Evolutionary conservation across 768 basidiomycete genomes (phyloP), one percentile per base, ranked within the genome.

Genomic region (Boletus patriciae): DNA sequence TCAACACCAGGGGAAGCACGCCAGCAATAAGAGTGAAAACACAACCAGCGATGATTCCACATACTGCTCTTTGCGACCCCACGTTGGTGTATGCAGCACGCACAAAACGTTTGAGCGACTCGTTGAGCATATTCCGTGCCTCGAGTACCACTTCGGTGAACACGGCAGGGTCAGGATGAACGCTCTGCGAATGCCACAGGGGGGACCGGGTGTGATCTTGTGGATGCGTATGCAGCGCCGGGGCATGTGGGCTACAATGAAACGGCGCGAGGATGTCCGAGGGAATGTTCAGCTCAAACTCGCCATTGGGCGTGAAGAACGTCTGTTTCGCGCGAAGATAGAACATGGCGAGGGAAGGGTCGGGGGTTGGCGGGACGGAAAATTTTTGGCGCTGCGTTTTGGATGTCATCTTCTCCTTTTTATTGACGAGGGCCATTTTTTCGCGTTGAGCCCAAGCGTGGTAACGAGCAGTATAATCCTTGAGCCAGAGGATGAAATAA

Each of bases 401-500:
- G 70, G 74, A 38, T 64, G 61, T 19, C 71, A 72, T 15, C 70
- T 73, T 52, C 70, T 71, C 78, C 76, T 82, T 80, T 75, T 55
- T 77, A 75, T 27, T 69, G 33, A 55, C 12, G 52, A 61, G 61
- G 34, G 65, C 50, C 34, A 46, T 40, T 42, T 70, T 68, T 55
- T 69, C 70, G 60, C 69, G 69, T 13, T 66, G 69, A 0, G 61
- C 64, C 81, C 81, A 81, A 0, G 66, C 67, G 3, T 72, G 68
- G 63, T 82, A 80, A 29, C 77, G 77, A 2, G 68, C 62, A 12
- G 81, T 84, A 62, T 92, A 92, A 61, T 91, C 90, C 58, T 82
- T 83, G 31, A 91, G 76, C 89, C 89, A 92, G 48, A 92, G 82
- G n/a, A 82, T 80, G 66, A 92, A 92, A 65, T 92, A 92, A 80